These are phyloP conservation scores for Nepenthes mirabilis DNA, from an alignment of 148 eudicot genomes.

Conservation along the genomic window DNA sequence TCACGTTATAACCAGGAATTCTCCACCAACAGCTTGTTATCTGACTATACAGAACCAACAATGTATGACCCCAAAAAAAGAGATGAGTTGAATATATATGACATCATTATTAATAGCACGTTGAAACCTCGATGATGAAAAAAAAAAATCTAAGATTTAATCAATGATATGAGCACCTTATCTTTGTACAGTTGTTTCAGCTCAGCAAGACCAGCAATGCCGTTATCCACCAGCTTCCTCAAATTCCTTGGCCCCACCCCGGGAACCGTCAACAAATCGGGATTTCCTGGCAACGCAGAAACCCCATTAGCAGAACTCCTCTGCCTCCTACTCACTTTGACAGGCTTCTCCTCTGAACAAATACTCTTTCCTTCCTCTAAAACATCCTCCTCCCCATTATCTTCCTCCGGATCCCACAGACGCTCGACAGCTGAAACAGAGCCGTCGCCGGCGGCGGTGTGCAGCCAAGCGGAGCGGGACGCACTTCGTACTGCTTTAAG, in stretches of 20 bases:
- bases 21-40: no score
- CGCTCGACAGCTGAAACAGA: not conserved
- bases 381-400: constrained; percentile 3
- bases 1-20: no score
- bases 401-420: constrained; percentile 5
- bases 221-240: constrained; percentile 78
- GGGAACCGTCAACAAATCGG: constrained; percentile 87
- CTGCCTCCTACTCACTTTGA: constrained; percentile 33
- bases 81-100: no score
- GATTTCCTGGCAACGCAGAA: constrained; percentile 13
- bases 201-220: constrained; percentile 72
- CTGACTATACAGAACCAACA: no score
- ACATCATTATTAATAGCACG: not conserved
- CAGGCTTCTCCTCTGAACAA: constrained; percentile 18
- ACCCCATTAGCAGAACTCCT: constrained; percentile 15
- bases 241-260: constrained; percentile 96
- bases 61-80: no score
- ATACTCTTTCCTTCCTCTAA: constrained; percentile 1
- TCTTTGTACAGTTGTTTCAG: constrained; percentile 74
- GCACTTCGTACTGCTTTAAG: constrained; percentile 25
- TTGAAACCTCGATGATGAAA: not conserved
- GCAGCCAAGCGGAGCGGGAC: constrained; percentile 32
- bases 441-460: constrained; percentile 14
- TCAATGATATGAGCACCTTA: constrained; percentile 29
- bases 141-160: not conserved